Evolutionary conservation across 805 yeast genomes (phyloP), one percentile per base, ranked within the genome.

Genomic region (Candida argentea): DNA sequence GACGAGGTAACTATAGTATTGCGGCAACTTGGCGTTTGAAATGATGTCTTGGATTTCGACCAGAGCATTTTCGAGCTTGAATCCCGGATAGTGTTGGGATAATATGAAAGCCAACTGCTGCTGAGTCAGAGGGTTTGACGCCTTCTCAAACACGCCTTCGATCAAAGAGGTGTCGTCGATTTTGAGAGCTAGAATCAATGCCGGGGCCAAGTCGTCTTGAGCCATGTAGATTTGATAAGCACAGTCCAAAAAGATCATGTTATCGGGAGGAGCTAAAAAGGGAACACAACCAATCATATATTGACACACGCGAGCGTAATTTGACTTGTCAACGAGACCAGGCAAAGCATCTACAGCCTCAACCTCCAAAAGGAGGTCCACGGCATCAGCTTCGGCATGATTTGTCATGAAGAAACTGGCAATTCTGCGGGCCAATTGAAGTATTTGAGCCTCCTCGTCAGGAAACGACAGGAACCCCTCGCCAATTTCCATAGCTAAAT

Each of bases 321-420:
- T 83, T 47, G 76, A 68, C 33, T 76, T 77, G 51, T 91, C 97
- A 29, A 87, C 93, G 50, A 71, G 84, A 40, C 77, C 74, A 6
- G 91, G 78, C 38, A 91, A 64, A 48, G 76, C 73, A 44, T 83
- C 94, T 40, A 91, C 80, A 30, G 75, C 65, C 56, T 91, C 98
- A 31, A 91, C 73, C 56, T 91, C 98, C 34, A 86, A 65, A 38
- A 91, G 66, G 40, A 91, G 62, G 57, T 91, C 99, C 15, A 91
- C 94, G 2, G 98, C 98, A 50, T 91, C 99, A 13, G 95, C 95
- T 57, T 91, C 98, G 23, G 95, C 97, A 50, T 91, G 89, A 58
- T 89, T 96, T 48, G 83, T 76, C 40, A 91, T 67, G 60, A 91
- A 89, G 46, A 76, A 81, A 21, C 95, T 95, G 22, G 83, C 87